phyloP scores from a whole-genome alignment of 1,139 yeast genomes.

The Yamadazyma triangularis region DNA sequence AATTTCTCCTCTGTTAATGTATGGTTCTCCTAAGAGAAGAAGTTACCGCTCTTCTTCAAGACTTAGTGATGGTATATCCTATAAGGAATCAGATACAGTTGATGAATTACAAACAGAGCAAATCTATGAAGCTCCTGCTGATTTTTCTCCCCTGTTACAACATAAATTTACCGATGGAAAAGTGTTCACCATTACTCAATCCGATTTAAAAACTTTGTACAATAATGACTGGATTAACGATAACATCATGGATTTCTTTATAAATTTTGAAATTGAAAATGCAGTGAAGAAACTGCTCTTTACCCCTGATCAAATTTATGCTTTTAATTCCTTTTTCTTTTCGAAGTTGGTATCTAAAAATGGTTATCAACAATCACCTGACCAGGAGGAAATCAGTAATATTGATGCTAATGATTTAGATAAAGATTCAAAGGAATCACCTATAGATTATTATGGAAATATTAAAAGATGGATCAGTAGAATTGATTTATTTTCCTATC shows the following conservation, averaged over 20 bases:
- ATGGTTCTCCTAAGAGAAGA: too few relatives aligned
- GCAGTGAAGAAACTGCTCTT: conserved; percentile 22
- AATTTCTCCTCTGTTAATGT: too few relatives aligned
- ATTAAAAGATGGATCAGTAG: conserved; percentile 79
- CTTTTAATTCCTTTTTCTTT: conserved; percentile 84
- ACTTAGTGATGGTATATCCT: too few relatives aligned
- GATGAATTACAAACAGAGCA: too few relatives aligned
- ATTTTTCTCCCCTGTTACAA: conserved; percentile 49
- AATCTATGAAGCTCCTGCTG: conserved; percentile 15
- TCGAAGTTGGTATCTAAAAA: conserved; percentile 48
- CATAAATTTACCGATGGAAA: conserved; percentile 47
- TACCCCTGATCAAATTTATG: conserved; percentile 37
- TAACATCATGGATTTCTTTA: conserved; percentile 65
- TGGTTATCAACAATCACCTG: not conserved
- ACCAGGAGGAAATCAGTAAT: conserved; percentile 4
- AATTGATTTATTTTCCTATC: conserved; percentile 57
- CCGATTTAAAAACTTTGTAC: conserved; percentile 65
- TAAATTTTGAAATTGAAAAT: conserved; percentile 50
- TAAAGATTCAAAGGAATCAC: not conserved
- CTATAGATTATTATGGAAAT: conserved; percentile 45
- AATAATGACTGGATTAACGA: conserved; percentile 77
- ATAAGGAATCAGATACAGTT: too few relatives aligned
- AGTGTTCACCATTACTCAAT: conserved; percentile 46
- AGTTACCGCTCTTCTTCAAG: too few relatives aligned
- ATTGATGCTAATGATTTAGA: conserved; percentile 12